A percentile compares a stretch with the other conserved stretches of the same genome.
phyloP scores from a whole-genome alignment of 2,329 filamentous ascomycete genomes.

The Neurospora sp. region DNA sequence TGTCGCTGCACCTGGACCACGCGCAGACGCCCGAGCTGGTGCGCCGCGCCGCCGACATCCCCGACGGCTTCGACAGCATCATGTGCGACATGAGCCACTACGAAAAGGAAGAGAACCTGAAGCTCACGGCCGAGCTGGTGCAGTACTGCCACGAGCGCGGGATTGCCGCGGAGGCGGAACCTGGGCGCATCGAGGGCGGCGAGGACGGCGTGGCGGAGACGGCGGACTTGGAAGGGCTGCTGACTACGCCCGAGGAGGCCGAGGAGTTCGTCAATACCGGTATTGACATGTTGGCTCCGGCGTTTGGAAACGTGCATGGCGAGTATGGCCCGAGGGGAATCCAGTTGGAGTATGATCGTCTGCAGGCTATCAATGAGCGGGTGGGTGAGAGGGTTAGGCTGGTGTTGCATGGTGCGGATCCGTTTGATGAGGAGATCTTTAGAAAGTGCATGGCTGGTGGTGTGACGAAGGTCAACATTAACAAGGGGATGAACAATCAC shows the following conservation, averaged over 20 bases:
- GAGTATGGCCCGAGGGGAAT: constrained; percentile 58
- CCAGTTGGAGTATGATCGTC: constrained; percentile 46
- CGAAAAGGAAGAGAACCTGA: constrained; percentile 56
- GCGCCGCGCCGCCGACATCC: constrained; percentile 47
- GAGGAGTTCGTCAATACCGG: constrained; percentile 61
- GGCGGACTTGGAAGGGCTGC: constrained; percentile 32
- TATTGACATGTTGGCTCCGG: constrained; percentile 64
- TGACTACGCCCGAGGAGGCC: constrained; percentile 61
- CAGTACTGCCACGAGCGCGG: constrained; percentile 52
- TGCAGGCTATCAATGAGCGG: constrained; percentile 32
- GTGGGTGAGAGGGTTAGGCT: constrained; percentile 36
- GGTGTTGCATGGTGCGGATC: constrained; percentile 38
- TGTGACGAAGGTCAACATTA: constrained; percentile 41
- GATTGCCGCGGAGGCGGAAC: constrained; percentile 59
- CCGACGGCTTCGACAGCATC: constrained; percentile 55
- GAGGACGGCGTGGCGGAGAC: constrained; percentile 65
- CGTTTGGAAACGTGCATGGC: constrained; percentile 69
- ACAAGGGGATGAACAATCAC: constrained; percentile 41
- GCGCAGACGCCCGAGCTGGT: constrained; percentile 54
- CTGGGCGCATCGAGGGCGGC: constrained; percentile 44
- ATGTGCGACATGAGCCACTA: constrained; percentile 68
- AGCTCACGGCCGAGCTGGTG: constrained; percentile 49
- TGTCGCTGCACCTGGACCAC: constrained; percentile 57
- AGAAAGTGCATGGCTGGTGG: constrained; percentile 33
- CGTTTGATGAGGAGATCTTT: constrained; percentile 36